Base-by-base conservation (phyloP, 1,284 basidiomycete genomes). In the Cryptococcus floricola region DNA sequence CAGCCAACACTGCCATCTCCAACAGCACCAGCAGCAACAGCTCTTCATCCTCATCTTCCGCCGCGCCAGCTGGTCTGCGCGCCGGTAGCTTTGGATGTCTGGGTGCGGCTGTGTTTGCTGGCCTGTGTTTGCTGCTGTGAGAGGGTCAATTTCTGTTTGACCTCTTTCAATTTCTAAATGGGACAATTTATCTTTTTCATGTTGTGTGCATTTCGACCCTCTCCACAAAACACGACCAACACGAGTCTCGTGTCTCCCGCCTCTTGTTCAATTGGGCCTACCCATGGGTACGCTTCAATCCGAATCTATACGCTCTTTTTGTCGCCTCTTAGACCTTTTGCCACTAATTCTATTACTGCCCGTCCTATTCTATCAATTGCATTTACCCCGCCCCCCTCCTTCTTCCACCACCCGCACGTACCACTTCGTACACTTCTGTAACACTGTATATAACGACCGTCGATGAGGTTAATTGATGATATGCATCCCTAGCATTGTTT, bases 41-140 rank as follows among this genome's bases (percentile, higher is more conserved):
- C 31, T 34, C 31, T 6, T 34, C 31, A 34, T 34, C 31, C 31
- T 34, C 31, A 6, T 34, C 31, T 25, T 46, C 45, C 25, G 45
- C 18, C 27, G 45, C 45, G 45, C 18, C 45, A 25, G 45, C 45
- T 46, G 45, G 45, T 46, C 45, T 46, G 45, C 45, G 45, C 45
- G 45, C 27, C 10, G 31, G 0, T 34, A 25, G 45, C 0, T 16
- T 46, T 10, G 45, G 18, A 16, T 13, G 12, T 1, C 7, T 46
- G 13, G 8, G 18, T 23, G 45, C 8, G 14, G 9, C 45, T 16
- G 45, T 25, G 23, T 8, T 27, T 23, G 27, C 25, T 23, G n/a
- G 45, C 18, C 16, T 46, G 45, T 18, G 18, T 4, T 23, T 46
- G 45, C 18, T 46, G 12, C 12, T 42, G 10, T 42, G n/a, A 16